Evolutionary conservation across 2,329 filamentous ascomycete species (phyloP).

Genomic region (Neopestalotiopsis clavispora): DNA sequence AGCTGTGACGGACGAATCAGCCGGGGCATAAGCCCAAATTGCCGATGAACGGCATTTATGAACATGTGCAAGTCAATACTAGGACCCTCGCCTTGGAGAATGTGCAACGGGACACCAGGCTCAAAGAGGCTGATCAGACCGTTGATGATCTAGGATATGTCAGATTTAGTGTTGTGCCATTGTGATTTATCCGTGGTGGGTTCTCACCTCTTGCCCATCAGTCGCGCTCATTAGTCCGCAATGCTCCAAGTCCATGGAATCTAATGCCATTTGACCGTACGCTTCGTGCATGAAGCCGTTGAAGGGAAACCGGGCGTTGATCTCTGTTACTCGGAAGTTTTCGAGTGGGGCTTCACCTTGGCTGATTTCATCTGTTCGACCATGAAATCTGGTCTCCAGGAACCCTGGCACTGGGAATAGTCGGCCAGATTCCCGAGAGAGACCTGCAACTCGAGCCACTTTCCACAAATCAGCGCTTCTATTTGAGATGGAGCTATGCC

Average conservation of each 20-base stretch:
- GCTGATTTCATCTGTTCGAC: slow-evolving; percentile 13
- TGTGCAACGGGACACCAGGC: slow-evolving; percentile 35
- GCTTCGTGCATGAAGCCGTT: slow-evolving; percentile 40
- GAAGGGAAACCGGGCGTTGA: slow-evolving; percentile 46
- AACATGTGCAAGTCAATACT: slow-evolving; percentile 47
- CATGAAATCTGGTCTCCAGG: background rate
- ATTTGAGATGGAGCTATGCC: slow-evolving; percentile 28
- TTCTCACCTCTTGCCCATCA: slow-evolving; percentile 28
- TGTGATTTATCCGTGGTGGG: background rate
- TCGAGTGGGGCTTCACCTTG: slow-evolving; percentile 23
- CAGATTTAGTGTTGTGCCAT: no score
- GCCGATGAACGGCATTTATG: slow-evolving; percentile 31
- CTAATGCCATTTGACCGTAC: slow-evolving; percentile 36
- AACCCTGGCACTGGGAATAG: background rate
- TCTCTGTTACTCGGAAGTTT: slow-evolving; percentile 42
- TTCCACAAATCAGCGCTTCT: background rate
- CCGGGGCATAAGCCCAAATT: slow-evolving; percentile 35
- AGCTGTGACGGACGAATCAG: slow-evolving; percentile 40
- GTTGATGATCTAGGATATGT: slow-evolving; percentile 1
- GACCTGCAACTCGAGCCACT: background rate
- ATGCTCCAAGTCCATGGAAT: slow-evolving; percentile 19
- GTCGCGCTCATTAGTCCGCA: slow-evolving; percentile 30
- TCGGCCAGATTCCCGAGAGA: background rate
- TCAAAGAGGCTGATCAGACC: slow-evolving; percentile 34
- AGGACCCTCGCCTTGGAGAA: slow-evolving; percentile 42